Base-by-base conservation (phyloP, 2,329 filamentous ascomycete genomes). In the Trichocomaceae sp. region DNA sequence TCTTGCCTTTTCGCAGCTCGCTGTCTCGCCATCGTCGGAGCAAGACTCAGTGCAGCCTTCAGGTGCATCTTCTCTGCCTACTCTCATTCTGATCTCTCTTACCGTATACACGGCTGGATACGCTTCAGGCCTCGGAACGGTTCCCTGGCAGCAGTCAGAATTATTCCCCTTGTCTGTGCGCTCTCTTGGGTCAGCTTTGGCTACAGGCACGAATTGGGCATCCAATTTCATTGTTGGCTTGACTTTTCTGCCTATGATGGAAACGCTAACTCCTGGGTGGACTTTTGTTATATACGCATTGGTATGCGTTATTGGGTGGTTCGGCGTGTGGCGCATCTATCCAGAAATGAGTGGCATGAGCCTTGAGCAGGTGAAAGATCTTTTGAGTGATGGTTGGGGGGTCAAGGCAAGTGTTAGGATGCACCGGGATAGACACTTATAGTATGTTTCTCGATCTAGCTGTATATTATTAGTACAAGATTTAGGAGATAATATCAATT, bases 101-200 rank as follows among this genome's bases (percentile, higher is more conserved):
- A 86, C 90, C 69, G 62, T 90, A 7, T 96, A 95, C 69, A 90
- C 95, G 1, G 86, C 88, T 8, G 79, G 86, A 1, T 97, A 95
- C 67, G 92, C 92, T 1, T 77, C 91, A 1, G 92, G 92, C 2
- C 79, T 97, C 2, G 92, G 92, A 8, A 95, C 90, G 63, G 90
- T 97, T 2, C 91, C 92, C 0, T 97, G 92, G 92, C 92, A 96
- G 79, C 91, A 96, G 73, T 89, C 86, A 62, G 92, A 97, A 73
- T 80, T 96, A 31, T 96, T 96, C 66, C 87, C 90, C 0, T 67
- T 82, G 17, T 74, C 77, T 17, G 76, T 86, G 48, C 80, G 85
- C 58, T 85, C 82, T 67, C 71, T 84, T 17, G 81, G 83, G 31
- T 84, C 82, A 1, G 77, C 78, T 13, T 66, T 85, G 26, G 77